A percentile compares a stretch with the other conserved stretches of the same genome.
Conservation (phyloP, 2,329 filamentous ascomycete species). For the Penicillium sp. region DNA sequence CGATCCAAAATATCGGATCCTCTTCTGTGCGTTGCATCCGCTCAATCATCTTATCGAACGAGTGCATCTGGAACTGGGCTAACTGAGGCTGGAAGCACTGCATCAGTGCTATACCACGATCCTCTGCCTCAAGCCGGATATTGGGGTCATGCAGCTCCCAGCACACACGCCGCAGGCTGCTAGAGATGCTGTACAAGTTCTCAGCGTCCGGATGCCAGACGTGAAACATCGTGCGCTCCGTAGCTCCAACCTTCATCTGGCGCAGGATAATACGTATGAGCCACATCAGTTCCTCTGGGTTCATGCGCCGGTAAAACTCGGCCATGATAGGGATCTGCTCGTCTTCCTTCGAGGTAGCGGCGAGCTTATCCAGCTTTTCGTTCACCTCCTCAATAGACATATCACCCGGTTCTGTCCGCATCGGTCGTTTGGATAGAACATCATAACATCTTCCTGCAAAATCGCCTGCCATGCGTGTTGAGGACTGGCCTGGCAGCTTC, state of each 20-base stretch:
- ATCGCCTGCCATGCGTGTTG: slow-evolving; percentile 70
- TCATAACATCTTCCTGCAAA: slow-evolving; percentile 88
- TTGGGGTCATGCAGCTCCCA: slow-evolving; percentile 81
- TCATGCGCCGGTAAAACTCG: slow-evolving; percentile 85
- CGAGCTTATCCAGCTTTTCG: slow-evolving; percentile 70
- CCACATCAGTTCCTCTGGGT: slow-evolving; percentile 89
- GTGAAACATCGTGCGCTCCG: slow-evolving; percentile 81
- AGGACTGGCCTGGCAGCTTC: slow-evolving; percentile 75
- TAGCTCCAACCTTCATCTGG: slow-evolving; percentile 69
- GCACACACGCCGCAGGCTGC: slow-evolving; percentile 81
- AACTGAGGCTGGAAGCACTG: slow-evolving; percentile 95
- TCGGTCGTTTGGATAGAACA: slow-evolving; percentile 75
- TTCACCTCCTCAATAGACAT: slow-evolving; percentile 91
- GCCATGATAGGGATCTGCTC: slow-evolving; percentile 76
- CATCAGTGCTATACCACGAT: slow-evolving; percentile 74
- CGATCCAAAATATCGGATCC: slow-evolving; percentile 84
- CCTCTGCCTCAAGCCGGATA: slow-evolving; percentile 67
- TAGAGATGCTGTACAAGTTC: slow-evolving; percentile 80
- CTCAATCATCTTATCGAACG: slow-evolving; percentile 72
- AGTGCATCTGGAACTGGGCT: slow-evolving; percentile 82
- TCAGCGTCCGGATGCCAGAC: slow-evolving; percentile 76
- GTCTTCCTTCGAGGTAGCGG: slow-evolving; percentile 70
- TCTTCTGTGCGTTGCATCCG: slow-evolving; percentile 62
- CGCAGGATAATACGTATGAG: slow-evolving; percentile 87
- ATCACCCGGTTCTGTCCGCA: slow-evolving; percentile 65